A percentile compares a stretch with the other conserved stretches of the same genome.
Conservation (phyloP, 2,329 filamentous ascomycete genomes). For the Ophiosphaerella narmari region DNA sequence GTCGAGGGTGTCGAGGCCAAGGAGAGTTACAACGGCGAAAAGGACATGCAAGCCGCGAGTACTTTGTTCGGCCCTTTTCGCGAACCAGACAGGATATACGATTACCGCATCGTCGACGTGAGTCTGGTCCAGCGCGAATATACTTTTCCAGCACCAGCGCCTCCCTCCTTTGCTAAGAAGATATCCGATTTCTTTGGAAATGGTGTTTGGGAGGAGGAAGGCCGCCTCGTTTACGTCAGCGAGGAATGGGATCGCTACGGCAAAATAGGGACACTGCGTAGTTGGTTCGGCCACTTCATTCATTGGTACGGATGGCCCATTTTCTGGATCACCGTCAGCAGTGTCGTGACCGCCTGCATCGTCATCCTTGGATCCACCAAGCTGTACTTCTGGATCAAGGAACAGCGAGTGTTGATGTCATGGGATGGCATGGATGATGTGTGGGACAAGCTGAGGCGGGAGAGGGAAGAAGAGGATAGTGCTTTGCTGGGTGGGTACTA, state of each 20-base stretch:
- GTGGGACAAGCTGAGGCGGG: constrained; percentile 34
- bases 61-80: constrained; percentile 22
- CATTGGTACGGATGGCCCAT: constrained; percentile 31
- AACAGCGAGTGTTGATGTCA: constrained; percentile 34
- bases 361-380: constrained; percentile 23
- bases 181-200: constrained; percentile 34
- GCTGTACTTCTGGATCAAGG: constrained; percentile 22
- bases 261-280: constrained; percentile 36
- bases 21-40: constrained; percentile 7
- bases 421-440: constrained; percentile 44
- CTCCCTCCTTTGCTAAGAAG: constrained; percentile 18
- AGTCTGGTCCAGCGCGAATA: constrained; percentile 27
- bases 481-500: constrained; percentile 27
- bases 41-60: constrained; percentile 15
- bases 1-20: constrained; percentile 24
- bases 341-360: constrained; percentile 21
- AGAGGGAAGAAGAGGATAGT: constrained; percentile 30
- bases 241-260: constrained; percentile 39
- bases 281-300: constrained; percentile 29
- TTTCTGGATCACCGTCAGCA: constrained; percentile 26
- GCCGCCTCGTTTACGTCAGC: constrained; percentile 31
- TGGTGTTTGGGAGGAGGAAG: constrained; percentile 30
- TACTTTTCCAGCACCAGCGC: constrained; percentile 15
- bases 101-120: constrained; percentile 31
- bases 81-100: constrained; percentile 23